Percentiles rank a stretch among this genome's conserved stretches.
Conservation (phyloP, 495 filamentous ascomycete genomes). For the Aspergillus hancockii region DNA sequence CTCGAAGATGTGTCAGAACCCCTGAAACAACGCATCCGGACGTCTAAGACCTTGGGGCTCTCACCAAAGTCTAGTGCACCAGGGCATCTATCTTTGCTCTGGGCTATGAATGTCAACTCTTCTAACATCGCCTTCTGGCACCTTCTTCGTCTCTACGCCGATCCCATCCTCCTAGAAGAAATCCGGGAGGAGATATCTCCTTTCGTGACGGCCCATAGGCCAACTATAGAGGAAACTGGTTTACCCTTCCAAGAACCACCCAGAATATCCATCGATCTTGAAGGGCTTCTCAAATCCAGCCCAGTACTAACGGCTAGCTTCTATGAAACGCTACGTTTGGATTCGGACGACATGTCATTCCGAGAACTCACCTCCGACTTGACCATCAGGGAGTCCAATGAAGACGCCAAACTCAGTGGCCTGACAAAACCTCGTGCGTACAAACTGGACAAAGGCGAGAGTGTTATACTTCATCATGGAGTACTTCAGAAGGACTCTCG, state of each 20-base stretch:
- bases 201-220: conserved; percentile 46
- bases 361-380: conserved; percentile 45
- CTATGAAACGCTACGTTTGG: conserved; percentile 55
- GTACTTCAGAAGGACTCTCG: conserved; percentile 49
- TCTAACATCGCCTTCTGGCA: conserved; percentile 58
- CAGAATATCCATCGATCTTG: conserved; percentile 46
- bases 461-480: conserved; percentile 50
- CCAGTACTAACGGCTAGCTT: conserved; percentile 54
- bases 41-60: conserved; percentile 36
- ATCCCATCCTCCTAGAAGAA: conserved; percentile 42
- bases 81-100: conserved; percentile 47
- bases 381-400: conserved; percentile 42
- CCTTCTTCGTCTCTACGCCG: conserved; percentile 52
- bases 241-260: conserved; percentile 55
- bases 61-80: conserved; percentile 35
- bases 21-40: conserved; percentile 44
- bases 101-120: conserved; percentile 54
- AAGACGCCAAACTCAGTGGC: conserved; percentile 33
- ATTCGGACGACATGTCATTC: conserved; percentile 48
- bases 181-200: conserved; percentile 55
- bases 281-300: conserved; percentile 47
- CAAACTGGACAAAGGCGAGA: conserved; percentile 49
- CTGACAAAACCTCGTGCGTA: conserved; percentile 38
- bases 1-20: conserved; percentile 54
- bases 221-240: conserved; percentile 46